Base-by-base conservation (phyloP, 129 eudicot species). In the Flaveria bidentis region DNA sequence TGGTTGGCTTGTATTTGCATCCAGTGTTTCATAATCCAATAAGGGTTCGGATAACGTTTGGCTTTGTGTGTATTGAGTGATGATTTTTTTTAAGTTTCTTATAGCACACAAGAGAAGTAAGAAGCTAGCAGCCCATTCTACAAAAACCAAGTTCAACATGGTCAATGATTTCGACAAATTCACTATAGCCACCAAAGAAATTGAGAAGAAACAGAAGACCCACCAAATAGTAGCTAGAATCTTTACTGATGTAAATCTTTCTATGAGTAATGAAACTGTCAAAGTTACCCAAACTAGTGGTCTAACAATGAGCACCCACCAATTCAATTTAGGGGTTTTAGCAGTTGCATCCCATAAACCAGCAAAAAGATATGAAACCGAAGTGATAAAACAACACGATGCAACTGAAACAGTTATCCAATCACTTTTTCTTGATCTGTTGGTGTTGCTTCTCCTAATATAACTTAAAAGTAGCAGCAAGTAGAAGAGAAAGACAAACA, bases 51-150 rank as follows among this genome's bases (percentile, higher is more conserved):
- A 81, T 30, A 76, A 41, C 5, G 36, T 44, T 2, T 61, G 61
- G 25, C 44, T 74, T 23, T 69, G 64, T 1, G 2, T 25, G 45
- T 78, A 58, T 14, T 13, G 72, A 16, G 49, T 81, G 44, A 83
- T 14, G 11, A 67, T 26, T 46, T n/a, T 60, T 60, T 70, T 71
- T 13, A 82, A 10, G 72, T 49, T 80, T 75, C 80, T 78, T 45
- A 78, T 52, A 28, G 80, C 85, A 61, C 80, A 80, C 46, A 84
- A 61, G n/a, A 86, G 56, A 41, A 89, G 91, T 81, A 89, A 72
- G 61, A 84, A 85, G 78, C 76, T 87, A 18, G 51, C 80, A 26
- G 78, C 42, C 96, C 96, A 87, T 50, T 86, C 74, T 15, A 82
- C 23, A 30, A 63, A 53, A 74, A 78, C 86, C 28, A 86, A 77